Percentiles rank a stretch among this genome's conserved stretches.
Evolutionary conservation across 169 alveolate species (phyloP).

Genomic region (Plasmodium reichenowi): DNA sequence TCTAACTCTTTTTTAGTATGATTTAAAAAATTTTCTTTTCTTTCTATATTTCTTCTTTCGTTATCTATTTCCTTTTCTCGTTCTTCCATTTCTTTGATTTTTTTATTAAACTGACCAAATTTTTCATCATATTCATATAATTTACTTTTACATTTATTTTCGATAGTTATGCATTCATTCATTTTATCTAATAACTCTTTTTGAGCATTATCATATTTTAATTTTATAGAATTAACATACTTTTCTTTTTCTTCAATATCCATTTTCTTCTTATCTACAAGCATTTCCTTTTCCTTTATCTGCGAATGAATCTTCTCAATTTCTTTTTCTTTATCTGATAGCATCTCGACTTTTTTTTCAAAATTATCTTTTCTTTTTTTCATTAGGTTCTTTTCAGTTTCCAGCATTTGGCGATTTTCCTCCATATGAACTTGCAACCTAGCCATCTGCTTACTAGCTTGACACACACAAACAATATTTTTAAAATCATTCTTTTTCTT

Average conservation of each 20-base stretch:
- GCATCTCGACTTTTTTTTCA: slow-evolving; percentile 73
- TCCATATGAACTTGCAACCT: slow-evolving; percentile 73
- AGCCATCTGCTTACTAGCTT: slow-evolving; percentile 76
- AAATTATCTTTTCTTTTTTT: slow-evolving; percentile 68
- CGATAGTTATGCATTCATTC: slow-evolving; percentile 74
- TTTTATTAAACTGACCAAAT: slow-evolving; percentile 61
- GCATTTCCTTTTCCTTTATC: slow-evolving; percentile 53
- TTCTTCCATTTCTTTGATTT: slow-evolving; percentile 74
- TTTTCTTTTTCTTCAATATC: slow-evolving; percentile 73
- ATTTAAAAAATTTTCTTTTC: slow-evolving; percentile 55
- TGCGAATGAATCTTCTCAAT: slow-evolving; percentile 69
- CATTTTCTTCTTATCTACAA: slow-evolving; percentile 33
- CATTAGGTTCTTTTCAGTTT: slow-evolving; percentile 67
- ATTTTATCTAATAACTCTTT: slow-evolving; percentile 60
- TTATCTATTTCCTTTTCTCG: slow-evolving; percentile 58
- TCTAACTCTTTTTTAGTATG: slow-evolving; percentile 59
- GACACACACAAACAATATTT: slow-evolving; percentile 72
- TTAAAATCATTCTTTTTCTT: slow-evolving; percentile 60
- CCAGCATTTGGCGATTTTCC: slow-evolving; percentile 67
- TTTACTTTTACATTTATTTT: slow-evolving; percentile 68
- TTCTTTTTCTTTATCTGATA: slow-evolving; percentile 72
- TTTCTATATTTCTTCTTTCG: slow-evolving; percentile 62
- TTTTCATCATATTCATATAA: slow-evolving; percentile 74
- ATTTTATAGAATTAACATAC: slow-evolving; percentile 61
- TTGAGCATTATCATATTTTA: slow-evolving; percentile 68